Evolutionary conservation across 2,329 filamentous ascomycete genomes (phyloP).

Genomic region (Xylariomycetidae sp.): DNA sequence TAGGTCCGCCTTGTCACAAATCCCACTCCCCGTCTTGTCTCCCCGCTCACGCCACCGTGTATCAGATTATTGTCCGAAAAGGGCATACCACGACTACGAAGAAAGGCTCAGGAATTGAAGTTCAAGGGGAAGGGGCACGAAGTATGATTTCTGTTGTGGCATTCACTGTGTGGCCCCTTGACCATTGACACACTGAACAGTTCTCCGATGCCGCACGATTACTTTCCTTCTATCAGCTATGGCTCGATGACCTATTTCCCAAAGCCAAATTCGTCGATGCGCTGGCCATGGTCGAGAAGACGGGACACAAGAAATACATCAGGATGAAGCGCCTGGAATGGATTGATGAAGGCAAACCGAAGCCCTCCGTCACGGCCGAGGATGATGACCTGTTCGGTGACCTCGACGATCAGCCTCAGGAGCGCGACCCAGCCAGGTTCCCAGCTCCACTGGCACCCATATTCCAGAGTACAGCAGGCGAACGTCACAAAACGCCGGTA

Average conservation of each 20-base stretch:
- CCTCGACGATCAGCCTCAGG: constrained; percentile 18
- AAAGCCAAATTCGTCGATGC: constrained; percentile 92
- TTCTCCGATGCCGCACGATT: constrained; percentile 80
- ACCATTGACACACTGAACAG: constrained; percentile 39
- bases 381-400: constrained; percentile 26
- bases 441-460: constrained; percentile 32
- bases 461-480: constrained; percentile 27
- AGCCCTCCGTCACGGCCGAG: constrained; percentile 24
- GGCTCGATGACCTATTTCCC: constrained; percentile 94
- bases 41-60: too few species aligned
- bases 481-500: constrained; percentile 28
- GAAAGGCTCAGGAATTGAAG: constrained; percentile 64
- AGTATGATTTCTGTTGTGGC: constrained; percentile 36
- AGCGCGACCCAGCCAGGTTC: constrained; percentile 25
- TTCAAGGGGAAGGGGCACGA: constrained; percentile 95
- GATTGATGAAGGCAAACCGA: constrained; percentile 73
- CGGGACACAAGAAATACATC: constrained; percentile 79
- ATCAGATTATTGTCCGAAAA: constrained; percentile 77
- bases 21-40: too few species aligned
- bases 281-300: constrained; percentile 84
- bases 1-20: too few species aligned
- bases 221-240: constrained; percentile 88
- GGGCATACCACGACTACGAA: constrained; percentile 78
- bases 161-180: not conserved
- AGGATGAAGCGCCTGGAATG: constrained; percentile 71